Conservation (phyloP, 305 asterid species). For the Rubia occidens region DNA sequence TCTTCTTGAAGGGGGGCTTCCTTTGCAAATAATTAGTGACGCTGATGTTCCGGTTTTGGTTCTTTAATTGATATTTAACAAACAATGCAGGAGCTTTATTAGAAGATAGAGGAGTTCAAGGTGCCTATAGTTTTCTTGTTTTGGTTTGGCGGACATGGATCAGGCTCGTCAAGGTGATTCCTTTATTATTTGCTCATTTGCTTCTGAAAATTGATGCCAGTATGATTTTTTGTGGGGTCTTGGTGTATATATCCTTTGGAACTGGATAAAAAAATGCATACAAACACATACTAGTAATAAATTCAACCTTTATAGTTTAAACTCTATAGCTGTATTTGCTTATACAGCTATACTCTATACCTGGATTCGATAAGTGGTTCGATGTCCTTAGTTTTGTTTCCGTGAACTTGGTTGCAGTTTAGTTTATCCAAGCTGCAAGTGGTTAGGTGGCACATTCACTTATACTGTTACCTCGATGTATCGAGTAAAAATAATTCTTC, state of each 20-base stretch:
- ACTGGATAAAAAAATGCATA: not conserved
- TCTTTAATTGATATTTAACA: not conserved
- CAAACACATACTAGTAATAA: not conserved
- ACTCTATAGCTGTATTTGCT: not conserved
- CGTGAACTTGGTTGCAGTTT: not conserved
- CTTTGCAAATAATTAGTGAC: not conserved
- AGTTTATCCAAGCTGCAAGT: not conserved
- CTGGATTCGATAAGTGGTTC: not conserved
- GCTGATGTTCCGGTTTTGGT: not conserved
- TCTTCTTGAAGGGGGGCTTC: not conserved
- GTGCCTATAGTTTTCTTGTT: not conserved
- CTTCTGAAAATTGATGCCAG: not conserved
- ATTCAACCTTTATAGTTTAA: not conserved
- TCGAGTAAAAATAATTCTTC: not conserved
- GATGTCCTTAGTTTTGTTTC: not conserved
- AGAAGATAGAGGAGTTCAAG: constrained; percentile 13
- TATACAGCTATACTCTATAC: not conserved
- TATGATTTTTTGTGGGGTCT: not conserved
- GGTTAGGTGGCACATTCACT: not conserved
- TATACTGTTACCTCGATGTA: not conserved
- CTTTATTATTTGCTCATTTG: not conserved
- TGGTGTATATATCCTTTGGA: not conserved
- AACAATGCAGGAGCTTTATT: constrained; percentile 16
- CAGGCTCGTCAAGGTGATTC: constrained; percentile 9
- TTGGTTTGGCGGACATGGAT: constrained; percentile 14